These are phyloP conservation scores for Helichrysum umbraculigerum DNA, from an alignment of 129 eudicot genomes.

Conservation along the genomic window DNA sequence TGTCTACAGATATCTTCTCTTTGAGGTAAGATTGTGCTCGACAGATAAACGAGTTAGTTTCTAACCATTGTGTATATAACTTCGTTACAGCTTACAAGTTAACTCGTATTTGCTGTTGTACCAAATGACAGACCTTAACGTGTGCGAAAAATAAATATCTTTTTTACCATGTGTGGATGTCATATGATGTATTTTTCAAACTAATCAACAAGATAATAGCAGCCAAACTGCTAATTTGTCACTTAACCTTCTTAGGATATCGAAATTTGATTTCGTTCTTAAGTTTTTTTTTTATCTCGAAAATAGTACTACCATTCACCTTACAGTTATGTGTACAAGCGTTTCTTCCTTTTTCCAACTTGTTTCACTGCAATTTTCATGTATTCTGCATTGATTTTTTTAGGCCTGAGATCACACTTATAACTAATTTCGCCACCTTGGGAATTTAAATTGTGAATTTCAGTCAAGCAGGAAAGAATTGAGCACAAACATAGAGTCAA, in stretches of 20 bases:
- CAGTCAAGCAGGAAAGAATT: constrained; percentile 96
- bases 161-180: not conserved
- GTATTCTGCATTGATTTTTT: not conserved
- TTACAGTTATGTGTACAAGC: not conserved
- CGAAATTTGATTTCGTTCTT: not conserved
- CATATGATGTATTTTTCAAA: not conserved
- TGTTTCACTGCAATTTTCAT: not conserved
- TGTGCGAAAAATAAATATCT: not conserved
- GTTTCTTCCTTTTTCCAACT: not conserved
- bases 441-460: constrained; percentile 3
- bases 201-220: not conserved
- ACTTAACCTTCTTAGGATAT: not conserved
- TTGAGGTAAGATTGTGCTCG: constrained; percentile 49
- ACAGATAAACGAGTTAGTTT: not conserved
- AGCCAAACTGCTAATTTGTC: not conserved
- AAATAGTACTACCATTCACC: not conserved
- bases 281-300: not conserved
- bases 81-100: too few relatives aligned
- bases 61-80: not conserved
- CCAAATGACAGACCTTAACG: too few relatives aligned
- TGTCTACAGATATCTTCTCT: constrained; percentile 94
- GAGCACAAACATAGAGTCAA: constrained; percentile 62
- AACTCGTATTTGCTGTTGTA: not conserved
- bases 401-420: not conserved
- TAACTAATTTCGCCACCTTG: constrained; percentile 7